phyloP scores from a whole-genome alignment of 208 protist genomes.

The Wallacemonas rigidus region DNA sequence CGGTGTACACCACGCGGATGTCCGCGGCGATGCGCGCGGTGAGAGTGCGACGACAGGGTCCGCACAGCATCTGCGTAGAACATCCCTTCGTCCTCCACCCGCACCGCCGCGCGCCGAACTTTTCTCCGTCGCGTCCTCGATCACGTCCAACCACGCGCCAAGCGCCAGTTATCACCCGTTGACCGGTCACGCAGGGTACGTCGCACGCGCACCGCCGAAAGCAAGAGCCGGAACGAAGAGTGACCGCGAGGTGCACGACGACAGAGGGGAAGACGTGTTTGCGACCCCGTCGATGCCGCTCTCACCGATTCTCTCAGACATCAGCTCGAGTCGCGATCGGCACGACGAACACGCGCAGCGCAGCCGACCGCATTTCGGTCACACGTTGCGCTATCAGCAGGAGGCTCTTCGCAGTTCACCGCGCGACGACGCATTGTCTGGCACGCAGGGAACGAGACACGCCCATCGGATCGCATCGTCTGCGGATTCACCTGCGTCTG shows the following conservation, averaged over 20 bases:
- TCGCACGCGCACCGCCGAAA: not conserved
- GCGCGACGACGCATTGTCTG: no score
- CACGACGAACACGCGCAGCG: not conserved
- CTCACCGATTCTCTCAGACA: not conserved
- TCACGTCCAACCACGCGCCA: conserved; percentile 1
- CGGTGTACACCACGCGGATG: no score
- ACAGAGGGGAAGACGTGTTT: not conserved
- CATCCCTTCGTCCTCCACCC: not conserved
- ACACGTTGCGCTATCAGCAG: not conserved
- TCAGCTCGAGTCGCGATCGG: not conserved
- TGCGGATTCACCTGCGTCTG: no score
- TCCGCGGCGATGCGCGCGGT: no score
- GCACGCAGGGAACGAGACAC: no score
- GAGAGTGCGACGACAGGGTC: not conserved
- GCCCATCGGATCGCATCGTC: no score
- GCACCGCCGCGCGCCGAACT: not conserved
- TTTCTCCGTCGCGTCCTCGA: not conserved
- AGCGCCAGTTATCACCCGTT: not conserved
- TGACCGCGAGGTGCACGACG: no score
- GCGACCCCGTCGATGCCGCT: not conserved
- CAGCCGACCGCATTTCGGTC: not conserved
- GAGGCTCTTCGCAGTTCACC: no score
- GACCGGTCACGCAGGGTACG: not conserved
- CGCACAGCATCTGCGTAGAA: not conserved
- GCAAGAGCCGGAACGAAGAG: not conserved